These are phyloP conservation scores for Cantharellus cinnabarinus DNA, from an alignment of 768 basidiomycete species.

Conservation along the genomic window DNA sequence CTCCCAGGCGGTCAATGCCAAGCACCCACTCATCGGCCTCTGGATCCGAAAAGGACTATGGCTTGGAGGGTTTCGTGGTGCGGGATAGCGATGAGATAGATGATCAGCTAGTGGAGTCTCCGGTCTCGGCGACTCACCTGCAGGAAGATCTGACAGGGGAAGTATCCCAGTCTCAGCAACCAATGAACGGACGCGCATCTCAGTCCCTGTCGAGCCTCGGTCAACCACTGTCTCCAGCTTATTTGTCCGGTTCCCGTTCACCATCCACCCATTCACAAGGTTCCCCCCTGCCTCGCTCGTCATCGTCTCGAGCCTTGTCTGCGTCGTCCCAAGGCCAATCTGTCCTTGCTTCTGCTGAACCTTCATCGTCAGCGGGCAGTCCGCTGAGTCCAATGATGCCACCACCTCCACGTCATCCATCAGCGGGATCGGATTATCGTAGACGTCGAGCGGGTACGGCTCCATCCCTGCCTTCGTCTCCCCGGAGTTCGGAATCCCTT, in stretches of 20 bases:
- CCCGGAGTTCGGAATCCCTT: not conserved
- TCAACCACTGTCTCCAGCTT: slow-evolving; percentile 30
- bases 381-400: not conserved
- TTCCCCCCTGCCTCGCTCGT: not conserved
- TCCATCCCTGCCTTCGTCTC: slow-evolving; percentile 2
- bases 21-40: too few relatives aligned
- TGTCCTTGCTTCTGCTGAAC: not conserved
- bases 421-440: not conserved
- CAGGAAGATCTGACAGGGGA: not conserved
- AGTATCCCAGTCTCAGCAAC: not conserved
- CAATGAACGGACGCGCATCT: not conserved
- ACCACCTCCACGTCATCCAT: not conserved
- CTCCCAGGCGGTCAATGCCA: not conserved
- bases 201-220: slow-evolving; percentile 76
- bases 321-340: not conserved
- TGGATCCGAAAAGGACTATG: not conserved
- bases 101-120: not conserved
- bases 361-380: not conserved
- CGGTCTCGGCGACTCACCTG: not conserved
- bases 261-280: not conserved
- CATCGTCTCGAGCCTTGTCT: not conserved
- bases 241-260: slow-evolving; percentile 5
- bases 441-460: not conserved
- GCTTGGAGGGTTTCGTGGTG: not conserved
- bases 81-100: not conserved